Percentiles rank a stretch among this genome's conserved stretches.
Conservation (phyloP, 768 basidiomycete species). For the Lentinula aciculospora region DNA sequence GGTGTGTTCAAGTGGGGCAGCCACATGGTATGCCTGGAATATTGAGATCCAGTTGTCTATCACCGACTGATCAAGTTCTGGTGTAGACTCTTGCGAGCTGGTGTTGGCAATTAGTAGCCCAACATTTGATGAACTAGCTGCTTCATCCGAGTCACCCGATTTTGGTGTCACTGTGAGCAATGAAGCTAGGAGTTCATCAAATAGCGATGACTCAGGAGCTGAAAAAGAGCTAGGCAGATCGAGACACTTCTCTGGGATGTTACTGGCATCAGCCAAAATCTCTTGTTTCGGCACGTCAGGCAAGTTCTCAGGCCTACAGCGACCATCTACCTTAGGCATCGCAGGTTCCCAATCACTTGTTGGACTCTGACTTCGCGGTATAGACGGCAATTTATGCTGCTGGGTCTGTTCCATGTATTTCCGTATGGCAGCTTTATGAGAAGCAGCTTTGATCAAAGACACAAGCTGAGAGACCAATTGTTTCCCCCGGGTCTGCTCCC, state of each 20-base stretch:
- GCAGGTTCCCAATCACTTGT: conserved; percentile 6
- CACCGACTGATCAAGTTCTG: conserved; percentile 28
- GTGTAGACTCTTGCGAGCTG: conserved; percentile 9
- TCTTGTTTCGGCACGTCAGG: conserved; percentile 14
- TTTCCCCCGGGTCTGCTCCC: conserved; percentile 61
- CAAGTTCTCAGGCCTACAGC: conserved; percentile 26
- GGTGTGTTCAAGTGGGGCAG: not conserved
- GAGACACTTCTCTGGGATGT: not conserved
- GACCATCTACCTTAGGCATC: conserved; percentile 19
- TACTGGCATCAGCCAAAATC: conserved; percentile 13
- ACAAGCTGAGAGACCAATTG: conserved; percentile 59
- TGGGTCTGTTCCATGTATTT: conserved; percentile 31
- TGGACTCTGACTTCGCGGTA: not conserved
- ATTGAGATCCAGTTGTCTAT: conserved; percentile 49
- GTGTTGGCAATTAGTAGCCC: conserved; percentile 4
- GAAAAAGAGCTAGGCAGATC: not conserved
- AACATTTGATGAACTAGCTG: not conserved
- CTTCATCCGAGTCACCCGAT: not conserved
- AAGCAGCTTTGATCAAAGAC: conserved; percentile 53
- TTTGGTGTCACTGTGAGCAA: conserved; percentile 25
- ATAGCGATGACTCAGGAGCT: conserved; percentile 15
- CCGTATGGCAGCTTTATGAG: conserved; percentile 55
- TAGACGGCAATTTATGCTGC: conserved; percentile 9
- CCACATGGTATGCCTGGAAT: conserved; percentile 37
- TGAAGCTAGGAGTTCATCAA: conserved; percentile 35